Evolutionary conservation across 31 red algal species (phyloP), one percentile per base, ranked within the genome.

Genomic region (Endocladia muricata): DNA sequence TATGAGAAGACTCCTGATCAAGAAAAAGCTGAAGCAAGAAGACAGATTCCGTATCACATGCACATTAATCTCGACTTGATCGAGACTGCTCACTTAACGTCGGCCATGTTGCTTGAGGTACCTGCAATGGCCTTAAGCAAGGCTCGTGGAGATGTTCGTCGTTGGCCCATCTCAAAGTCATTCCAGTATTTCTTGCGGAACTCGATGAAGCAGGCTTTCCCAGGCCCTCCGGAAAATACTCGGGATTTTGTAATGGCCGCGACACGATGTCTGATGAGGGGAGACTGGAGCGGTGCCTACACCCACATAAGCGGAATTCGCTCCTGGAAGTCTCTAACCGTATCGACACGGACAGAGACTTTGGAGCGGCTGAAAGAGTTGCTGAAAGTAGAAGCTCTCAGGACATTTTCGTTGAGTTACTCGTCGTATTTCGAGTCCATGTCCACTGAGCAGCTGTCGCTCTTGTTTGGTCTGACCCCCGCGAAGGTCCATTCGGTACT

Each of bases 41-140:
- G 92, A 36, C 96, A 94, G 55, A 73, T 98, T 34, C 96, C 96
- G 19, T 98, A 94, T 73, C 96, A 98, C 66, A 94, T 98, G 96
- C 91, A 98, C 48, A 80, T 98, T 41, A 84, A 89, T 31, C 58
- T 94, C 41, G 96, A 98, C 41, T 89, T 98, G 39, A 85, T 98
- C 33, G 96, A 98, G 73, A 90, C 88, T 37, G 96, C 91, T 1
- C 96, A 98, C 61, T 82, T 98, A 43, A 86, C 88, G 5, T 91
- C 96, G 13, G 96, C 96, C 28, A 94, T 98, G 96, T 60, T 98
- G 39, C 69, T 98, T 1, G 96, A 98, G 52, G 85, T 98, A 37
- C 96, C 96, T 3, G 73, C 81, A 13, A 97, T 97, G 85, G 94
- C 94, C 22, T 65, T 94, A 37, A 82, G 78, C 60, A 83, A 78